phyloP scores from a whole-genome alignment of 1,284 basidiomycete genomes.

The Athelia sp. region DNA sequence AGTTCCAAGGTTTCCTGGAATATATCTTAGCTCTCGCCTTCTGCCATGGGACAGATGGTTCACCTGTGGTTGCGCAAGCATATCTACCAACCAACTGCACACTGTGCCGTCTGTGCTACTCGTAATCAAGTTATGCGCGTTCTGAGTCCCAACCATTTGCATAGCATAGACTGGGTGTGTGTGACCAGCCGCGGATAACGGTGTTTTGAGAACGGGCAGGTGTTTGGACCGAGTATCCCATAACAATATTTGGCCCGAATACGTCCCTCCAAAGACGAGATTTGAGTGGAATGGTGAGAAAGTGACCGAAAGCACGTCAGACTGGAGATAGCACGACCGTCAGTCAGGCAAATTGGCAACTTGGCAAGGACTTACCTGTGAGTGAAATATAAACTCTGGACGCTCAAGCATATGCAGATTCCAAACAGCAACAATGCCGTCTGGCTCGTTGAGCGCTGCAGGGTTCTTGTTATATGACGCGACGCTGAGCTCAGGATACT shows the following conservation, averaged over 20 bases:
- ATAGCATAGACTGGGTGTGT: constrained; percentile 98
- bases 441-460: constrained; percentile 86
- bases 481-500: constrained; percentile 95
- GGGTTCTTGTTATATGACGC: constrained; percentile 97
- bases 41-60: constrained; percentile 8
- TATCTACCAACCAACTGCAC: constrained; percentile 97
- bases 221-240: constrained; percentile 99
- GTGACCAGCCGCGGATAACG: constrained; percentile 90
- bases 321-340: constrained; percentile 43
- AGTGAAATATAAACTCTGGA: constrained; percentile 97
- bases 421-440: constrained; percentile 97
- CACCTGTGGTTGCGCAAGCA: constrained; percentile 95
- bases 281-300: constrained; percentile 99
- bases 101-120: constrained; percentile 95
- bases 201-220: constrained; percentile 93
- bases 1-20: constrained; percentile 86
- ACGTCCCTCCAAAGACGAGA: constrained; percentile 94
- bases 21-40: constrained; percentile 4
- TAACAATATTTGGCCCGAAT: constrained; percentile 95
- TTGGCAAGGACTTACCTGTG: constrained; percentile 58
- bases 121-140: constrained; percentile 95
- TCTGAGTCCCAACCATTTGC: constrained; percentile 96
- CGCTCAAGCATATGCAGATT: constrained; percentile 92
- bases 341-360: constrained; percentile 5
- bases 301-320: constrained; percentile 92